A percentile compares a stretch with the other conserved stretches of the same genome.
phyloP scores from a whole-genome alignment of 441 rosid species.

The Rhodomyrtus psidioides region DNA sequence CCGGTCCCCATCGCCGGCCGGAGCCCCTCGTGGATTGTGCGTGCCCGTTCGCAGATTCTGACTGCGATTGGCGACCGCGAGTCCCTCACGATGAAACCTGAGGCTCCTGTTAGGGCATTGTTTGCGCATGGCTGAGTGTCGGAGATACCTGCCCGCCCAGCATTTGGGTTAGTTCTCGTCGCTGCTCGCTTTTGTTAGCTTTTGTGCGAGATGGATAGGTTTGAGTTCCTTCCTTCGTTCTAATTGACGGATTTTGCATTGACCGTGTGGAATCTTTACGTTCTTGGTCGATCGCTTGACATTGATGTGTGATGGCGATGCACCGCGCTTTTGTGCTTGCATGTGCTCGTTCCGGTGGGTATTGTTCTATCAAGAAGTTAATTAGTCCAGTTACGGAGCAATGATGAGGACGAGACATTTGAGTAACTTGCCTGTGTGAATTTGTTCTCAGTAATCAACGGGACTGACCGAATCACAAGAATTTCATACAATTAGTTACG shows the following conservation, averaged over 20 bases:
- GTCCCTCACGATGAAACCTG: not conserved
- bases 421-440: not conserved
- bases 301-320: not conserved
- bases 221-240: not conserved
- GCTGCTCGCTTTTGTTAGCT: not conserved
- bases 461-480: not conserved
- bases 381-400: not conserved
- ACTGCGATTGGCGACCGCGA: not conserved
- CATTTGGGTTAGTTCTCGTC: conserved; percentile 17
- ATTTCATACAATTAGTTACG: not conserved
- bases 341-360: not conserved
- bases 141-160: conserved; percentile 26
- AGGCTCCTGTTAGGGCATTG: not conserved
- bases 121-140: conserved; percentile 33
- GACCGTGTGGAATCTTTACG: not conserved
- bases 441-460: not conserved
- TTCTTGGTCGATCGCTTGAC: not conserved
- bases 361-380: not conserved
- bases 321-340: not conserved
- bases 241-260: not conserved
- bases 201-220: not conserved
- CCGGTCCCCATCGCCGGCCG: not conserved
- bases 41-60: not conserved
- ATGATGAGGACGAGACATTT: not conserved
- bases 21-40: not conserved